phyloP scores from a whole-genome alignment of 2,329 filamentous ascomycete genomes.

The Daldinia sp. region DNA sequence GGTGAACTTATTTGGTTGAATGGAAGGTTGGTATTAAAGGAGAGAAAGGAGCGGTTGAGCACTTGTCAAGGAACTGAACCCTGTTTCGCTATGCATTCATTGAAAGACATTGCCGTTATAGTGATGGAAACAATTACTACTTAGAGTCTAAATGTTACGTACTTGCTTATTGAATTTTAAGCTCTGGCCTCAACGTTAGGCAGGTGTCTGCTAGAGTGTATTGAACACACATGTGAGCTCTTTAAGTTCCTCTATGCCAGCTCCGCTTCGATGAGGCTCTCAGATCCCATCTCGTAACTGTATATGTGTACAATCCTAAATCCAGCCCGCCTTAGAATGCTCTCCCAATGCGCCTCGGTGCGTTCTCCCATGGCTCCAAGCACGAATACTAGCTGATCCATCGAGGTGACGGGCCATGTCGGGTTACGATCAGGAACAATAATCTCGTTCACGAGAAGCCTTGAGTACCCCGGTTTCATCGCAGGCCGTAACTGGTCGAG shows the following conservation, averaged over 20 bases:
- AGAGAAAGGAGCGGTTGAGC: background rate
- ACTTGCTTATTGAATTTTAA: too few relatives aligned
- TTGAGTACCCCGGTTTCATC: slow-evolving; percentile 52
- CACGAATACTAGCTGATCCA: slow-evolving; percentile 47
- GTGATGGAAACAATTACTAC: too few relatives aligned
- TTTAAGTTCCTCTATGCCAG: background rate
- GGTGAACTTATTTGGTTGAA: background rate
- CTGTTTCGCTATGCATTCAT: too few relatives aligned
- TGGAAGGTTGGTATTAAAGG: background rate
- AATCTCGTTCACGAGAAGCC: slow-evolving; percentile 58
- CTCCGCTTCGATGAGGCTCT: slow-evolving; percentile 47
- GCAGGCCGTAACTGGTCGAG: slow-evolving; percentile 49
- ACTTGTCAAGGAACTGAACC: too few relatives aligned
- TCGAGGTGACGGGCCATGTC: slow-evolving; percentile 44
- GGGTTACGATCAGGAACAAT: slow-evolving; percentile 50
- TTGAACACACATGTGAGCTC: background rate
- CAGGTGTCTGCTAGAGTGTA: too few relatives aligned
- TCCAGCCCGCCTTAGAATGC: slow-evolving; percentile 40
- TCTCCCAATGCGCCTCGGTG: slow-evolving; percentile 40
- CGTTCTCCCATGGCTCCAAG: slow-evolving; percentile 44
- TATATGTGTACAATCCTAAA: slow-evolving; percentile 43
- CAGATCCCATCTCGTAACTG: slow-evolving; percentile 42
- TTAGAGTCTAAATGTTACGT: too few relatives aligned
- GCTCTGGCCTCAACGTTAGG: too few relatives aligned
- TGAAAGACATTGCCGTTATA: too few relatives aligned